Evolutionary conservation across 2,329 filamentous ascomycete genomes (phyloP), one percentile per base, ranked within the genome.

Genomic region (Exophiala sp.): DNA sequence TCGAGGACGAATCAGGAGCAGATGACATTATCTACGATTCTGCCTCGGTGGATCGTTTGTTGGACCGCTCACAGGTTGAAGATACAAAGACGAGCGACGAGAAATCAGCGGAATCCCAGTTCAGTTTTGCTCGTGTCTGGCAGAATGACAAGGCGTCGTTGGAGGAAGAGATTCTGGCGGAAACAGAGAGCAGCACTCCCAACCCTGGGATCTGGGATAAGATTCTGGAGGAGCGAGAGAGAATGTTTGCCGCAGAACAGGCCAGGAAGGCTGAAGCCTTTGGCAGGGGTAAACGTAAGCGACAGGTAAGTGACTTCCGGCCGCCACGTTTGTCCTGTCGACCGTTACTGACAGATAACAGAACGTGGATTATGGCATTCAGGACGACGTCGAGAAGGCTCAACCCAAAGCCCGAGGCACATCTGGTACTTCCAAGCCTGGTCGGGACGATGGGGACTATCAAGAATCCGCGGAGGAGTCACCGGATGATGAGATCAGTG

Each of bases 121-220:
- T 96, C 66, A 88, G 86, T 3, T 88, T 93, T 67, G 91, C 91
- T 32, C 81, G 88, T 38, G 85, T 98, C 1, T 98, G 93, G 93
- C 85, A 85, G 2, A 94, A 95, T 61, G 85, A 94, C 29, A 80
- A 81, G 58, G 80, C 78, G 6, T 73, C 74, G 0, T 73, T 95
- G 4, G 77, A 83, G 42, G 83, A 85, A 14, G 76, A 80, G 19
- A 65, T 86, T 18, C 73, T 79, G 38, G 46, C 38, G 18, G 73
- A 75, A 34, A 57, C 63, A 1, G 72, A 75, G 0, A 74, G 83
- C 8, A 83, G 83, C 61, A 76, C 79, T 11, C 82, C 81, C 29
- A 58, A 58, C 34, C 51, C 57, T 8, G 56, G 58, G 5, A 80
- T 94, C 0, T 98, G 94, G 94, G 89, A 95, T 46, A 84, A 83